Percentiles rank a stretch among this genome's conserved stretches.
These are phyloP conservation scores for Pleodorina starrii DNA, from an alignment of 139 green algal species.

Conservation along the genomic window DNA sequence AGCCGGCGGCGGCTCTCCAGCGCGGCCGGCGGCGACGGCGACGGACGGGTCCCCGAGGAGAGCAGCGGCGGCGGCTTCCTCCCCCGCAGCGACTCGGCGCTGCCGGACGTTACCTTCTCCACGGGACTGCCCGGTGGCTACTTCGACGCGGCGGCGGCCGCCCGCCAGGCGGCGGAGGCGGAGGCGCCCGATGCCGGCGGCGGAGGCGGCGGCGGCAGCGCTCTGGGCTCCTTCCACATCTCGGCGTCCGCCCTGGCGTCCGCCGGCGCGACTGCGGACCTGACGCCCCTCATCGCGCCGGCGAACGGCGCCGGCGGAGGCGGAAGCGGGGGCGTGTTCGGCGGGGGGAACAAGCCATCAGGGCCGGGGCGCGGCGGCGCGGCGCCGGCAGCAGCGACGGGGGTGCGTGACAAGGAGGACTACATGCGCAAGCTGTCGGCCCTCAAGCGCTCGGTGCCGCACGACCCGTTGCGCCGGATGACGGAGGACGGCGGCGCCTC, in stretches of 20 bases:
- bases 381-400: not conserved
- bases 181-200: not conserved
- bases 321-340: no score
- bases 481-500: not conserved
- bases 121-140: not conserved
- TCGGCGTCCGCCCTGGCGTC: not conserved
- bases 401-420: constrained; percentile 20
- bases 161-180: not conserved
- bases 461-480: not conserved
- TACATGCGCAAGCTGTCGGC: constrained; percentile 53
- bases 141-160: not conserved
- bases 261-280: not conserved
- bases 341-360: not conserved
- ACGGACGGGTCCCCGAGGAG: not conserved
- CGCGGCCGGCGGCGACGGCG: not conserved
- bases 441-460: constrained; percentile 37
- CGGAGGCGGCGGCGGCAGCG: not conserved
- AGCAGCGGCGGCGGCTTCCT: not conserved
- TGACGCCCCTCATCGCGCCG: no score
- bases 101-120: not conserved
- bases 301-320: not conserved
- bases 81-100: not conserved
- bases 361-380: not conserved
- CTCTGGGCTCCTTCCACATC: not conserved
- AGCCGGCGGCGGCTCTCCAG: not conserved